Percentiles rank a stretch among this genome's conserved stretches.
phyloP scores from a whole-genome alignment of 192 early-diverging fungal genomes.

The Podila epicladia region DNA sequence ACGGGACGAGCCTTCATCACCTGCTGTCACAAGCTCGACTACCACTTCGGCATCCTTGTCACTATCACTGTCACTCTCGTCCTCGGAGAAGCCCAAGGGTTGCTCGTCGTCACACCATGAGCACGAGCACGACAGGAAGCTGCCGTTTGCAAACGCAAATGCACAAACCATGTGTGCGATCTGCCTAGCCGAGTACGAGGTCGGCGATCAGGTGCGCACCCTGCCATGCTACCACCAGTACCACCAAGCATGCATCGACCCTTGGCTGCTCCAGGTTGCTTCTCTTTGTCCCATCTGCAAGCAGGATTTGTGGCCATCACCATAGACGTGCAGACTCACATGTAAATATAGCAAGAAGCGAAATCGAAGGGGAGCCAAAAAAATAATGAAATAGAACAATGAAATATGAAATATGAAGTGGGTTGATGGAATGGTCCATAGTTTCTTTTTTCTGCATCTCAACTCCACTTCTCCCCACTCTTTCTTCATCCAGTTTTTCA shows the following conservation, averaged over 20 bases:
- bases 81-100: conserved; percentile 7
- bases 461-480: too few relatives aligned
- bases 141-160: conserved; percentile 47
- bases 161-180: conserved; percentile 57
- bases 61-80: conserved; percentile 1
- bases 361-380: too few relatives aligned
- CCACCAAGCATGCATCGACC: conserved; percentile 63
- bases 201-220: conserved; percentile 54
- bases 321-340: background rate
- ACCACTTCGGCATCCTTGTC: conserved; percentile 2
- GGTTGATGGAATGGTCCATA: too few relatives aligned
- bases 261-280: conserved; percentile 57
- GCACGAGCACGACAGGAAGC: background rate
- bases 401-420: too few relatives aligned
- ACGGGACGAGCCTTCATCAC: background rate
- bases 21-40: conserved; percentile 1
- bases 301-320: conserved; percentile 36
- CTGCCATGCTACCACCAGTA: conserved; percentile 65
- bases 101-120: background rate
- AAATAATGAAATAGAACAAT: too few relatives aligned
- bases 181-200: conserved; percentile 61
- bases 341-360: background rate
- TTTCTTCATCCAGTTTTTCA: too few relatives aligned
- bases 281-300: conserved; percentile 65
- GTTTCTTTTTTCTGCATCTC: too few relatives aligned